Evolutionary conservation across 1,139 yeast genomes (phyloP), one percentile per base, ranked within the genome.

Genomic region (Debaryomyces fabryi): DNA sequence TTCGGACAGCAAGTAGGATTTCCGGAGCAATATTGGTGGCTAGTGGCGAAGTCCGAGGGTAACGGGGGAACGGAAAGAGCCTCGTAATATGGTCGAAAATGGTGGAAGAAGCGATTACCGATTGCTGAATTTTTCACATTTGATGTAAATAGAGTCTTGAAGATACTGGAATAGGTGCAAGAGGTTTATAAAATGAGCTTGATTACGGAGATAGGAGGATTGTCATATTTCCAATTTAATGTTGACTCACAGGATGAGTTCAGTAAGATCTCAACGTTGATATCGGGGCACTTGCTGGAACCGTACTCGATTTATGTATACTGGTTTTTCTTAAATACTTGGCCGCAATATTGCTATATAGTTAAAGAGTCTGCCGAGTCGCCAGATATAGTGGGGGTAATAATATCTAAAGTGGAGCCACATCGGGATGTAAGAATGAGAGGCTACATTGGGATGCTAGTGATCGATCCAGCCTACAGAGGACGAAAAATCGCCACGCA

Each of bases 401-500:
- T 92, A 18, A 88, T 93, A 8, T 86, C 96, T 51, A 90, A 90
- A 60, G 80, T 85, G n/a, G 96, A 88, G 56, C 74, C 80, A 4
- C 98, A 93, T 67, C 74, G 93, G 49, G 78, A 80, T 30, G 85
- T 79, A 9, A 73, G 96, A 50, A 62, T 74, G 58, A 72, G 97
- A 53, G 99, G 99, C 0, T 93, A 93, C 61, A 92, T 93, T 40
- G 99, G 98, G 6, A 93, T 93, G 99, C 71, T 93, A 48, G 97
- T 96, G 0, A 96, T 93, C 24, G 85, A 85, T 49, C 81, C 84
- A 37, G 63, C 68, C 15, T 84, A 78, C 64, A 73, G 99, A 46
- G 92, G 96, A 8, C 72, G 71, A 42, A 97, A 97, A 1, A 86
- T 92, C 42, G 97, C 97, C 4, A 85, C 85, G 55, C 71, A 71